Base-by-base conservation (phyloP, 139 green algal species). In the Chlorokybus atmophyticus region DNA sequence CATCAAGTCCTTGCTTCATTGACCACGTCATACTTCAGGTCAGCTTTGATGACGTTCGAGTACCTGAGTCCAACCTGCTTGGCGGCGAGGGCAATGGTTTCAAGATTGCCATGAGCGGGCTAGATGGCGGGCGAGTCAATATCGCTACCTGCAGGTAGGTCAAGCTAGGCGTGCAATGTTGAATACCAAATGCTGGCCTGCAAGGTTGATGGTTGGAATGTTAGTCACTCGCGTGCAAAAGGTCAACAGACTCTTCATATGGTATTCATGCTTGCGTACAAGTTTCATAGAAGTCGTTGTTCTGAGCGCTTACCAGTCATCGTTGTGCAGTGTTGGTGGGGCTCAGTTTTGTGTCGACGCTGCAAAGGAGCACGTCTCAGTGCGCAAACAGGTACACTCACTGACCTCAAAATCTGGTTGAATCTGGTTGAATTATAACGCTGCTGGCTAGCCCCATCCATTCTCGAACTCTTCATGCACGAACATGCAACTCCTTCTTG, bases 51-150 rank as follows among this genome's bases (percentile, higher is more conserved):
- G 42, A 62, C 21, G 83, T 87, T 32, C 60, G 57, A 23, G 75
- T 89, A 23, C 70, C 73, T 1, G 40, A 32, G 8, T 40, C 28
- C 19, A 65, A 71, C 30, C 52, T 71, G n/a, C 30, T 88, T 17
- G 82, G 82, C 3, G 38, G 59, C 40, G 70, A 80, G 62, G 83
- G 83, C 0, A 40, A 81, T n/a, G 83, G 83, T 24, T 91, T 91
- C 64, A 75, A 64, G 25, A 86, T 92, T 42, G 83, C 83, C 3
- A 88, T 92, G 81, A 55, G 51, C 21, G 66, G 39, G 3, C 66
- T 92, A 35, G 79, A 92, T 60, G 78, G 83, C 21, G 83, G 83
- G 7, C 64, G 83, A 29, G 74, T 92, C 62, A 92, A 92, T 66
- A 92, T 92, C 32, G 83, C 63, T 5, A 70, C 83, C 17, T 88